phyloP scores from a whole-genome alignment of 768 basidiomycete genomes.

The Mycena vitilis region DNA sequence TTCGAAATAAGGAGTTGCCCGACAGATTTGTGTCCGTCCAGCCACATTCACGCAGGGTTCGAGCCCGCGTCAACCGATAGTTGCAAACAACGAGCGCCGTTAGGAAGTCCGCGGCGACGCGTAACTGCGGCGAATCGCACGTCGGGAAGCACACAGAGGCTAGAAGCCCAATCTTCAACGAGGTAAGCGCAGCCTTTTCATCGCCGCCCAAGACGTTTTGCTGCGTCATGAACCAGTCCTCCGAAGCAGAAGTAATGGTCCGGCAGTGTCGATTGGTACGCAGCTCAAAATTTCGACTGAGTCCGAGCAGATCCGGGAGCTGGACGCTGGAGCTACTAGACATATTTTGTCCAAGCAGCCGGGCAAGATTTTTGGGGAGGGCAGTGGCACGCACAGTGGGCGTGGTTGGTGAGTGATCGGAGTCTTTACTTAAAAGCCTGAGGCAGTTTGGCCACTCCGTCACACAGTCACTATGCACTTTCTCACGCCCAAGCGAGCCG shows the following conservation, averaged over 20 bases:
- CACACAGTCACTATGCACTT: too few relatives aligned
- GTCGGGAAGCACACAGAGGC: conserved; percentile 70
- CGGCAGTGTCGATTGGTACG: conserved; percentile 54
- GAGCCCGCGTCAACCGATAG: conserved; percentile 40
- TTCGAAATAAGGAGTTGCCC: conserved; percentile 47
- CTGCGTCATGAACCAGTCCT: conserved; percentile 44
- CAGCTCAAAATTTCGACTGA: conserved; percentile 48
- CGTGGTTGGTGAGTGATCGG: too few relatives aligned
- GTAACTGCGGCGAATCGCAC: conserved; percentile 67
- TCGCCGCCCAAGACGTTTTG: conserved; percentile 38
- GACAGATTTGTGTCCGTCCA: conserved; percentile 39
- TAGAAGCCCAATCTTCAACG: conserved; percentile 60
- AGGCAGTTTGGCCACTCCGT: too few relatives aligned
- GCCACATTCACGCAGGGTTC: conserved; percentile 30
- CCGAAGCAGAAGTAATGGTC: conserved; percentile 47
- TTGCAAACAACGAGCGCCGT: conserved; percentile 55
- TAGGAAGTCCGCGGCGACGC: conserved; percentile 62
- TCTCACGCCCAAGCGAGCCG: too few relatives aligned
- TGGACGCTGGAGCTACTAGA: conserved; percentile 48
- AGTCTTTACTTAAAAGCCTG: too few relatives aligned
- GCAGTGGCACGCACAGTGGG: too few relatives aligned
- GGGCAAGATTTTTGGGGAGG: too few relatives aligned
- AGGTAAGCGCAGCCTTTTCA: conserved; percentile 43
- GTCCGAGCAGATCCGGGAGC: conserved; percentile 53
- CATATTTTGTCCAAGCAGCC: conserved; percentile 8